These are phyloP conservation scores for Puccinellia tenuiflora DNA, from an alignment of 176 grass and related monocot genomes.

Conservation along the genomic window DNA sequence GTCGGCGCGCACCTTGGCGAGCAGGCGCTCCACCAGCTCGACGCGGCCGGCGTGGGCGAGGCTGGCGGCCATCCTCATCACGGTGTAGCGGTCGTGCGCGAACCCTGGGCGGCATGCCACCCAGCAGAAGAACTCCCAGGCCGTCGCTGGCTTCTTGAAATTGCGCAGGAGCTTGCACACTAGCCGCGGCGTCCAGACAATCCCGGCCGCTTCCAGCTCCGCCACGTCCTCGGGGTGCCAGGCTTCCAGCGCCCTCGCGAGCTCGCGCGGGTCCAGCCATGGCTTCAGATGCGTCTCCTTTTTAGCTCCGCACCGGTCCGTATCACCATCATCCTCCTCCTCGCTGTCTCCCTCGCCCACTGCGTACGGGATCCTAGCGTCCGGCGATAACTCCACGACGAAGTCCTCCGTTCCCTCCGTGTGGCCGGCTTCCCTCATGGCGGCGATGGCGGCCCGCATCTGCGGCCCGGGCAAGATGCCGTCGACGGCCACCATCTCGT, in stretches of 20 bases:
- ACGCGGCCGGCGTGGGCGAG: constrained; percentile 68
- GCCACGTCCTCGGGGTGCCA: constrained; percentile 63
- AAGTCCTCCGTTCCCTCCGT: constrained; percentile 61
- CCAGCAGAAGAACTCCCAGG: constrained; percentile 97
- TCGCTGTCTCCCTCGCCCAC: constrained; percentile 38
- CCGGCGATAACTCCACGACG: constrained; percentile 45
- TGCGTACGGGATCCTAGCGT: constrained; percentile 50
- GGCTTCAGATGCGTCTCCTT: constrained; percentile 48
- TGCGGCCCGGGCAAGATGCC: constrained; percentile 65
- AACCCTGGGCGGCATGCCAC: constrained; percentile 75
- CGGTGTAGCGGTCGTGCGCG: constrained; percentile 59
- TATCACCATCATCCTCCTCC: constrained; percentile 9
- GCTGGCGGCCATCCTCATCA: constrained; percentile 68
- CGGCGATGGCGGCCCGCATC: constrained; percentile 39
- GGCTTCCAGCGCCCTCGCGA: constrained; percentile 65
- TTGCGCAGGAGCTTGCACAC: constrained; percentile 81
- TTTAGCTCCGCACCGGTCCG: not conserved
- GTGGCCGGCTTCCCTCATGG: constrained; percentile 55
- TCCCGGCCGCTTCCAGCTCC: constrained; percentile 51
- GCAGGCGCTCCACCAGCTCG: constrained; percentile 58
- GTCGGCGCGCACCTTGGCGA: constrained; percentile 63
- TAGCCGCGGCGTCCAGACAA: constrained; percentile 75
- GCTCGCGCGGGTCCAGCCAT: constrained; percentile 68
- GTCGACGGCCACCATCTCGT: constrained; percentile 58
- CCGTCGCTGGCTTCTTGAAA: constrained; percentile 69